phyloP scores from a whole-genome alignment of 495 filamentous ascomycete species.

The Saxophila tyrrhenica region DNA sequence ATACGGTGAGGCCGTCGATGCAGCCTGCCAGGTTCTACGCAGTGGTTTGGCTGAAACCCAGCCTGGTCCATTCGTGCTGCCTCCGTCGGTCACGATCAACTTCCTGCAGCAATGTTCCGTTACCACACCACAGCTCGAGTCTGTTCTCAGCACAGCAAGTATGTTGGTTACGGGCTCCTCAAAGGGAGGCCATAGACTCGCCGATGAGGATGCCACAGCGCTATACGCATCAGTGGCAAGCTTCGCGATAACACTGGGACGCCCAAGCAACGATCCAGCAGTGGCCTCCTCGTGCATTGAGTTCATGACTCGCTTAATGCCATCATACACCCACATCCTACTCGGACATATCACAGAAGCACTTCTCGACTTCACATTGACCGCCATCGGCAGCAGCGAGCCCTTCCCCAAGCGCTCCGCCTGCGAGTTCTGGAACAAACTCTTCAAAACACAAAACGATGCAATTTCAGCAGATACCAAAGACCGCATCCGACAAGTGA shows the following conservation, averaged over 20 bases:
- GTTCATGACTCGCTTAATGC: constrained; percentile 55
- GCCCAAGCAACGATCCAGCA: constrained; percentile 55
- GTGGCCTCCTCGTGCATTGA: constrained; percentile 66
- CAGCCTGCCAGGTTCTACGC: constrained; percentile 48
- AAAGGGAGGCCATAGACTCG: constrained; percentile 35
- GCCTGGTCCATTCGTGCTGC: constrained; percentile 68
- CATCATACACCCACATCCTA: constrained; percentile 49
- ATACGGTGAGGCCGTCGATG: constrained; percentile 72
- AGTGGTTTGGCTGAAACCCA: constrained; percentile 51
- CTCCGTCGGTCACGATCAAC: constrained; percentile 54
- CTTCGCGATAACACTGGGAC: constrained; percentile 40
- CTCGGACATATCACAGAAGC: constrained; percentile 36
- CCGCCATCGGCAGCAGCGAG: constrained; percentile 59
- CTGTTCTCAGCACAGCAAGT: constrained; percentile 65
- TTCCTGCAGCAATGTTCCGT: constrained; percentile 55
- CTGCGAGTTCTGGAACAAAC: constrained; percentile 59
- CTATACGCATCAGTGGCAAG: constrained; percentile 55
- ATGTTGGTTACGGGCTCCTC: constrained; percentile 60
- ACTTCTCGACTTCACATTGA: constrained; percentile 58
- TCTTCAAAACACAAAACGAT: constrained; percentile 10
- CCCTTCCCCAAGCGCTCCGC: constrained; percentile 71
- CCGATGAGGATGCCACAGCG: constrained; percentile 37
- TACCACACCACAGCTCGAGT: constrained; percentile 56
- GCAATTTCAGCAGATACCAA: background rate
- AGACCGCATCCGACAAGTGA: background rate